A percentile compares a stretch with the other conserved stretches of the same genome.
phyloP scores from a whole-genome alignment of 1,284 basidiomycete genomes.

The Afroboletus lepidellus region DNA sequence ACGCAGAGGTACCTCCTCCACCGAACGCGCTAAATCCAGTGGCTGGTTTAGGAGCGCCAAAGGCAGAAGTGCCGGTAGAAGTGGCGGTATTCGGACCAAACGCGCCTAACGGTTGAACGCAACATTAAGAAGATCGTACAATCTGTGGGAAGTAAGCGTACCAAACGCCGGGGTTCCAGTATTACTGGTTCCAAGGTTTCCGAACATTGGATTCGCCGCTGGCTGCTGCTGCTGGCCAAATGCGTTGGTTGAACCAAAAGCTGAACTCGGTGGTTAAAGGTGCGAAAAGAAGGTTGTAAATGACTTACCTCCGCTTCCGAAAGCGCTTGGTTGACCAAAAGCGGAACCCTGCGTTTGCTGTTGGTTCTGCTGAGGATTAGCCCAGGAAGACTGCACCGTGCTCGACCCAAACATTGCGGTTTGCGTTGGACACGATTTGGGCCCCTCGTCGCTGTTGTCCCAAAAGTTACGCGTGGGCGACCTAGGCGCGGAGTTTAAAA shows the following conservation, averaged over 20 bases:
- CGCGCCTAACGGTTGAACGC: constrained; percentile 42
- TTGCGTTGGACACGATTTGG: constrained; percentile 12
- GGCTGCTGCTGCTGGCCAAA: constrained; percentile 57
- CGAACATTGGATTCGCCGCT: constrained; percentile 79
- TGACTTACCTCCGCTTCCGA: constrained; percentile 47
- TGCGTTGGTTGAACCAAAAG: constrained; percentile 44
- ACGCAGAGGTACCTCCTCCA: constrained; percentile 44
- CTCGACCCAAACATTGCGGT: constrained; percentile 57
- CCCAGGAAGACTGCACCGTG: constrained; percentile 59
- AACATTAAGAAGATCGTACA: constrained; percentile 18
- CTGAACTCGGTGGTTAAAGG: constrained; percentile 34
- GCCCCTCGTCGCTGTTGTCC: constrained; percentile 25
- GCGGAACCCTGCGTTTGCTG: constrained; percentile 41
- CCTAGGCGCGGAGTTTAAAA: constrained; percentile 24
- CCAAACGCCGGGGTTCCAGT: constrained; percentile 56
- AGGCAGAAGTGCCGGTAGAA: constrained; percentile 45
- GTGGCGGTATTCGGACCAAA: constrained; percentile 52
- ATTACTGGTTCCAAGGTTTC: constrained; percentile 47
- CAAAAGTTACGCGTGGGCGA: constrained; percentile 12
- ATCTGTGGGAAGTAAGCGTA: constrained; percentile 35
- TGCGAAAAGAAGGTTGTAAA: constrained; percentile 33
- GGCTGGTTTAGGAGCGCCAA: constrained; percentile 63
- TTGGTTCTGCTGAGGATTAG: constrained; percentile 54
- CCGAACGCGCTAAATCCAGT: constrained; percentile 71
- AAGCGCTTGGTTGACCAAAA: constrained; percentile 49